phyloP scores from a whole-genome alignment of 192 early-diverging fungal genomes.

The Chytriomyces confervae region DNA sequence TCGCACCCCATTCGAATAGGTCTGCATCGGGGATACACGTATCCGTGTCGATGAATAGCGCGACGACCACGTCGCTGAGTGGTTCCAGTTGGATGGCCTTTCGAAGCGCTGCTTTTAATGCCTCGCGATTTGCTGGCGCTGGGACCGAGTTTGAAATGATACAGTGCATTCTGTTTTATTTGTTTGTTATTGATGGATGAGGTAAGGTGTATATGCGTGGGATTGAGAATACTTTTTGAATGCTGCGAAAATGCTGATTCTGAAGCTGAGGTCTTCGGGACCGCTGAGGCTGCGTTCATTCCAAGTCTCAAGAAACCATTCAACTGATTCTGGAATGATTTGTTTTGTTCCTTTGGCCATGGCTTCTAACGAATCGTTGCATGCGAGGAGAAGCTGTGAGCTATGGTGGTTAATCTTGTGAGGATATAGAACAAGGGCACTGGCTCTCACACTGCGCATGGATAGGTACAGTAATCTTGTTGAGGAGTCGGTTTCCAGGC shows the following conservation, averaged over 20 bases:
- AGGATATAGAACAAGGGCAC: background rate
- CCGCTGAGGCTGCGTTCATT: background rate
- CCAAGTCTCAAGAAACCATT: slow-evolving; percentile 31
- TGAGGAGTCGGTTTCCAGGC: background rate
- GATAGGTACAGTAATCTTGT: slow-evolving; percentile 30
- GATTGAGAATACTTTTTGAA: slow-evolving; percentile 26
- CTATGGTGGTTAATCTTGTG: background rate
- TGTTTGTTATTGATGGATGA: background rate
- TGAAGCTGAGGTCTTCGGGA: slow-evolving; percentile 6
- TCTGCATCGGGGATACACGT: slow-evolving; percentile 9
- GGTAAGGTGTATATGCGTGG: too few species aligned
- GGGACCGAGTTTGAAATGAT: slow-evolving; percentile 1
- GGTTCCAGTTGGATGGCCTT: slow-evolving; percentile 11
- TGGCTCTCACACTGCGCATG: slow-evolving; percentile 20
- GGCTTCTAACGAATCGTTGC: slow-evolving; percentile 23
- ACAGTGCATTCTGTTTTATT: slow-evolving; percentile 7
- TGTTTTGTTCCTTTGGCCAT: slow-evolving; percentile 4
- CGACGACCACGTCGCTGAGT: background rate
- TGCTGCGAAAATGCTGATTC: slow-evolving; percentile 17
- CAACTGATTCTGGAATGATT: slow-evolving; percentile 4
- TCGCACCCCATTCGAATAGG: slow-evolving; percentile 4
- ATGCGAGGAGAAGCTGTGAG: slow-evolving; percentile 15
- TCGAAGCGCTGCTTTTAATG: background rate
- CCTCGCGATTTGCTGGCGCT: slow-evolving; percentile 33
- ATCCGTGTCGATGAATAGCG: slow-evolving; percentile 29